Percentiles rank a stretch among this genome's conserved stretches.
Evolutionary conservation across 371 early-diverging fungal species (phyloP).

Genomic region (Mortierella sp.): DNA sequence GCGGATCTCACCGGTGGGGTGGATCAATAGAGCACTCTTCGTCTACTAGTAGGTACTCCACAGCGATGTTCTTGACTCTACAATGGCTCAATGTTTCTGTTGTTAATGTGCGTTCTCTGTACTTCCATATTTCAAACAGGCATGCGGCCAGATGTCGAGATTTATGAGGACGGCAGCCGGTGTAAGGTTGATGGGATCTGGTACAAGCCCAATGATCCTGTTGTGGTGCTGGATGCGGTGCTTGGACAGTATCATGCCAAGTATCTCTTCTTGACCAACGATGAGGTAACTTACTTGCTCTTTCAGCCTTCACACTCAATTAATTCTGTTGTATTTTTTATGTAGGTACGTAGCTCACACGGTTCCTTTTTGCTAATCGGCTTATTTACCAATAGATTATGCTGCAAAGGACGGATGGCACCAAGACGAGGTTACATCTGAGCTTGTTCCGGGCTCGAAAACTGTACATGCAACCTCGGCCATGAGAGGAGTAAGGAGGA

Average conservation of each 20-base stretch:
- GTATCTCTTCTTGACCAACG: constrained; percentile 27
- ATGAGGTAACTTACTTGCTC: constrained; percentile 20
- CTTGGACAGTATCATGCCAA: constrained; percentile 40
- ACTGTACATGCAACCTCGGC: constrained; percentile 44
- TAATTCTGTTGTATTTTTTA: background rate
- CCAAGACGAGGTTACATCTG: constrained; percentile 32
- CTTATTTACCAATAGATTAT: constrained; percentile 21
- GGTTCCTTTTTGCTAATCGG: background rate
- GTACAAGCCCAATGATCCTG: constrained; percentile 39
- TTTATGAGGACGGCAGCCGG: constrained; percentile 35
- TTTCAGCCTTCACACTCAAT: background rate
- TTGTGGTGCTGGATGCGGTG: constrained; percentile 30
- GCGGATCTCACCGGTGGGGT: background rate
- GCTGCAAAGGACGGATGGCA: constrained; percentile 36
- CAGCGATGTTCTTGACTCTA: background rate
- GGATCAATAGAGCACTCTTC: constrained; percentile 1
- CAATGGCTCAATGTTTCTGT: background rate
- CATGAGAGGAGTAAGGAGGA: background rate
- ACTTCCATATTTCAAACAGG: background rate
- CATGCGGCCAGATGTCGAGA: constrained; percentile 27
- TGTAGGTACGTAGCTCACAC: background rate
- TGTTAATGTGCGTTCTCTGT: background rate
- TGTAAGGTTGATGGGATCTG: constrained; percentile 40
- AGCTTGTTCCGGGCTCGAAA: constrained; percentile 34
- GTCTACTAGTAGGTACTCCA: background rate